A percentile compares a stretch with the other conserved stretches of the same genome.
phyloP scores from a whole-genome alignment of 2,329 filamentous ascomycete genomes.

The Aspergillus fumigatiaffinis region DNA sequence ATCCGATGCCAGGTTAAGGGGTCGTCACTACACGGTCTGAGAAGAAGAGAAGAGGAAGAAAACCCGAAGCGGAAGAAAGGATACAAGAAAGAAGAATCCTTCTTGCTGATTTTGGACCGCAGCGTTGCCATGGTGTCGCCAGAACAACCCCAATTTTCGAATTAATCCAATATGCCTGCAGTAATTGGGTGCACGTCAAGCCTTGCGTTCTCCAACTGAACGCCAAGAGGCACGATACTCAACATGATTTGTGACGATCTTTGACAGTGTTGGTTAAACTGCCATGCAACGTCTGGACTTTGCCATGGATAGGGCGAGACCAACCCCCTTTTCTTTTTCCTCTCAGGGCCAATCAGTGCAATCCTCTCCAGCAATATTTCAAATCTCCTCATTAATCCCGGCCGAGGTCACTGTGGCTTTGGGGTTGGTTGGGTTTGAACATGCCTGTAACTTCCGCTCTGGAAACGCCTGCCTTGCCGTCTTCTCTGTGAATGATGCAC shows the following conservation, averaged over 20 bases:
- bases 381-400: constrained; percentile 21
- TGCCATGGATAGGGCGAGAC: constrained; percentile 21
- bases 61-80: constrained; percentile 2
- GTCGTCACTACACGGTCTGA: not conserved
- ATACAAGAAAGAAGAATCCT: constrained; percentile 1
- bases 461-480: not conserved
- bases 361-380: constrained; percentile 19
- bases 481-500: not conserved
- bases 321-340: constrained; percentile 10
- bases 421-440: not conserved
- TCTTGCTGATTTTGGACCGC: not conserved
- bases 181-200: constrained; percentile 10
- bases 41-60: constrained; percentile 3
- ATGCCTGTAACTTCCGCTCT: not conserved
- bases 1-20: constrained; percentile 1
- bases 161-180: constrained; percentile 11
- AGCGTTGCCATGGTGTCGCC: not conserved
- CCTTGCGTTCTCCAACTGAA: constrained; percentile 6
- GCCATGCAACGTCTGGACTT: constrained; percentile 22
- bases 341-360: constrained; percentile 27
- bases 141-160: not conserved
- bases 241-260: constrained; percentile 25
- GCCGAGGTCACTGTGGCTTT: constrained; percentile 18
- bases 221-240: constrained; percentile 6
- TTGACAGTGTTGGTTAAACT: constrained; percentile 13